These are phyloP conservation scores for Phytophthora vignae DNA, from an alignment of 352 stramenopile genomes.

Conservation along the genomic window DNA sequence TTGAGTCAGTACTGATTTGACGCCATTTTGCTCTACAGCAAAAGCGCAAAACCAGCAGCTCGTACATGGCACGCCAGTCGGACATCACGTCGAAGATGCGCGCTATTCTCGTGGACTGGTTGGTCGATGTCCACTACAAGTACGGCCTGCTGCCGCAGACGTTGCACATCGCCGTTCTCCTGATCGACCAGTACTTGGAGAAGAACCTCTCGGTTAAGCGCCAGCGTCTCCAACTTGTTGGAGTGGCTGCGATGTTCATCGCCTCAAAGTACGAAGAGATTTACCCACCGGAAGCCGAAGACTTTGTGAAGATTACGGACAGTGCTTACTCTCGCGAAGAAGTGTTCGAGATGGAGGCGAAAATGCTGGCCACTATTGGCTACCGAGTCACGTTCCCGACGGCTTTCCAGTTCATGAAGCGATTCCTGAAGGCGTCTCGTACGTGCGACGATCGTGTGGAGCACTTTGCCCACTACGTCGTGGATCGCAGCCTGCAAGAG, in stretches of 20 bases:
- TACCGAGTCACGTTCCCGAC: conserved; percentile 89
- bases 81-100: conserved; percentile 99
- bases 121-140: conserved; percentile 94
- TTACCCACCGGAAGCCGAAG: conserved; percentile 92
- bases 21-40: conserved; percentile 45
- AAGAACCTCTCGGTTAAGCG: conserved; percentile 76
- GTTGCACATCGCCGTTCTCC: conserved; percentile 84
- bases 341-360: conserved; percentile 85
- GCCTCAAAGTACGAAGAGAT: conserved; percentile 99
- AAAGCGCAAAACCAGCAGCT: conserved; percentile 61
- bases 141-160: conserved; percentile 83
- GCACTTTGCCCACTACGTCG: conserved; percentile 97
- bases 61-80: conserved; percentile 90
- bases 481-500: conserved; percentile 98
- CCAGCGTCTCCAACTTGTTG: conserved; percentile 95
- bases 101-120: conserved; percentile 99
- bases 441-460: conserved; percentile 79
- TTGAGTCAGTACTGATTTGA: neutral
- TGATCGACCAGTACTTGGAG: conserved; percentile 86
- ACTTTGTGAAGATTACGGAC: conserved; percentile 98
- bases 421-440: conserved; percentile 86
- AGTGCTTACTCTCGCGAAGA: conserved; percentile 92
- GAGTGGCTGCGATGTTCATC: conserved; percentile 96
- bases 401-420: conserved; percentile 87
- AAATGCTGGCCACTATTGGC: conserved; percentile 72